Percentiles rank a stretch among this genome's conserved stretches.
Conservation (phyloP, 257 asterid species). For the Gentiana straminea region DNA sequence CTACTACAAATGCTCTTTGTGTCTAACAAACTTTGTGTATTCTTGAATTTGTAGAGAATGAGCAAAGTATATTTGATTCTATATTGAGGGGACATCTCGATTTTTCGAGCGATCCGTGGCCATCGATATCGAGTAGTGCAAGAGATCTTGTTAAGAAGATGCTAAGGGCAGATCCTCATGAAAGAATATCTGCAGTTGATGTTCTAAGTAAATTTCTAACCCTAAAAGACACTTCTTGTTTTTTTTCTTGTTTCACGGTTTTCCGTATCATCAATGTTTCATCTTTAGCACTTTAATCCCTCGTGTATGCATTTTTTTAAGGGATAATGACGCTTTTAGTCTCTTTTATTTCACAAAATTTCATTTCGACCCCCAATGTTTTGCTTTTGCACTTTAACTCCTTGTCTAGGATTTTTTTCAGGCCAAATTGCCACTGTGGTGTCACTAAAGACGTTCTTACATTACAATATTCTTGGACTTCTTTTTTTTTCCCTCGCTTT, state of each 20-base stretch:
- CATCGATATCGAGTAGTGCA: conserved; percentile 89
- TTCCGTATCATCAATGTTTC: too few relatives aligned
- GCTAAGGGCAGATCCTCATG: conserved; percentile 74
- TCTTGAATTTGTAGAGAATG: conserved; percentile 52
- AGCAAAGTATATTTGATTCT: conserved; percentile 78
- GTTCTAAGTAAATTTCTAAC: conserved; percentile 57
- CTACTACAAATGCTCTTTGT: neutral
- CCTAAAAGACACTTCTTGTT: neutral
- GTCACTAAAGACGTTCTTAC: too few relatives aligned
- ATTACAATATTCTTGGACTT: neutral
- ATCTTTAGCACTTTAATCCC: too few relatives aligned
- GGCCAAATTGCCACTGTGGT: too few relatives aligned
- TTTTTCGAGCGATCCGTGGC: conserved; percentile 87
- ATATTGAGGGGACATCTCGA: conserved; percentile 73
- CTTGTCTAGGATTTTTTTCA: too few relatives aligned
- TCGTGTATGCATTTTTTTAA: too few relatives aligned
- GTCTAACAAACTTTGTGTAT: neutral
- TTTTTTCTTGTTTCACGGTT: too few relatives aligned
- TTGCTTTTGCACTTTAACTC: too few relatives aligned
- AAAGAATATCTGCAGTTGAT: conserved; percentile 60
- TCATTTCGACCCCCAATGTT: too few relatives aligned
- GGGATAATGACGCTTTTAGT: too few relatives aligned
- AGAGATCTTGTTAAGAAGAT: conserved; percentile 95
- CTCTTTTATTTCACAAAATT: too few relatives aligned
- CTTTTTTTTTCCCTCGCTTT: neutral